Evolutionary conservation across 2,329 filamentous ascomycete species (phyloP).

Genomic region (Cytospora leucostoma): DNA sequence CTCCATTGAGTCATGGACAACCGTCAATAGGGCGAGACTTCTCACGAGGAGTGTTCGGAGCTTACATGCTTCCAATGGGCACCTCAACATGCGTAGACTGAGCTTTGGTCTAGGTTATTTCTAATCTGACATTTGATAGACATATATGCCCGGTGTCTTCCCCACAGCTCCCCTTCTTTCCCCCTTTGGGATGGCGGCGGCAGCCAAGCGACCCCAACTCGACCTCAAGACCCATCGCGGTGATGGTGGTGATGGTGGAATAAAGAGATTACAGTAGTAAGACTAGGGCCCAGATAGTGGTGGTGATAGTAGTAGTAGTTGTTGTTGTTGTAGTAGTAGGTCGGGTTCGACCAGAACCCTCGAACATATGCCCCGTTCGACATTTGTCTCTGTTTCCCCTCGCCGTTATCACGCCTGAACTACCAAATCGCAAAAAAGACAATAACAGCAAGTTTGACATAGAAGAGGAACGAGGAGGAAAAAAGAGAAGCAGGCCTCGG

Average conservation of each 20-base stretch:
- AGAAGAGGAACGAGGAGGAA: not conserved
- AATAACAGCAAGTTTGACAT: not conserved
- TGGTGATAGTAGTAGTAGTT: not conserved
- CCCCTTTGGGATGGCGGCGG: not conserved
- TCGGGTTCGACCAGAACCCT: not conserved
- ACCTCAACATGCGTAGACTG: not conserved
- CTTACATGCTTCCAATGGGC: not conserved
- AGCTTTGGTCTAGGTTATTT: not conserved
- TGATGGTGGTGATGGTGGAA: not conserved
- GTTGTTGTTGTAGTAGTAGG: not conserved
- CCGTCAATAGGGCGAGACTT: not conserved
- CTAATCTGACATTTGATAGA: not conserved
- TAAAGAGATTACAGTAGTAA: conserved; percentile 18
- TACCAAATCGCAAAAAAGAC: conserved; percentile 7
- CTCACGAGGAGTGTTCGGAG: not conserved
- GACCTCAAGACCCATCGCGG: conserved; percentile 8
- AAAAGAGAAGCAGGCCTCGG: conserved; percentile 3
- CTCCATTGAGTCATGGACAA: no score
- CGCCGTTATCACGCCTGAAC: conserved; percentile 23
- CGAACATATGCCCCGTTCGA: conserved; percentile 11
- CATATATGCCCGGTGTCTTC: not conserved
- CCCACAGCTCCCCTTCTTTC: not conserved
- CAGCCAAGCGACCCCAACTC: not conserved
- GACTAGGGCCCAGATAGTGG: not conserved
- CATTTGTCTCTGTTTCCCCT: conserved; percentile 19